Evolutionary conservation across 2,329 filamentous ascomycete genomes (phyloP), one percentile per base, ranked within the genome.

Genomic region (Hypoxylon sp.): DNA sequence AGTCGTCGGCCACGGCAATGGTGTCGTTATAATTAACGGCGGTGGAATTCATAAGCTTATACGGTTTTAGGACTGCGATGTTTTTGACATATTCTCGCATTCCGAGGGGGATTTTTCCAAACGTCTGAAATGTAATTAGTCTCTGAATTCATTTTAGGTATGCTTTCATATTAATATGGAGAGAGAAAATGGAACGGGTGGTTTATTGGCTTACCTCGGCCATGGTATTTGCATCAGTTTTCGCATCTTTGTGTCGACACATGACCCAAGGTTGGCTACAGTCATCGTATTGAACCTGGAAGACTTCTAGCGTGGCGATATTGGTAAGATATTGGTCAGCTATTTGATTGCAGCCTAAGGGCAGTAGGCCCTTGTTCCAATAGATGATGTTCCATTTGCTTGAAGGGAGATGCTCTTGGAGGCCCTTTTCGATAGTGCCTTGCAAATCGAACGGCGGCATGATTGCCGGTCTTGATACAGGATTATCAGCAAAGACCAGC

Each of bases 21-120:
- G 37, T 42, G 19, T 42, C 37, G n/a, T 42, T 42, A 17, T 42
- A 42, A 6, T 3, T 42, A 9, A 17, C 37, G 14, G 37, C 14
- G 37, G 9, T 19, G 6, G 37, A n/a, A 8, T 5, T 9, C n/a
- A 17, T 42, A 17, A 42, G 14, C 5, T 42, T 42, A 17, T 42
- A n/a, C n/a, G 37, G n/a, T 3, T 17, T 42, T n/a, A 42, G n/a
- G 2, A 42, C 37, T 9, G 5, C 5, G 3, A 42, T n/a, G 37
- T 42, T 42, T 42, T 17, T 42, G 37, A 42, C 37, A n/a, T 42
- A 42, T 17, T 42, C 37, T 17, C 37, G 37, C 37, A 42, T 42
- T 9, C n/a, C n/a, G 37, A 42, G 37, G 17, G 37, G 37, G 17
- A 42, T 42, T 17, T 42, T 42, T 1, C 37, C 37, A n/a, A 42